Conservation (phyloP, 192 early-diverging fungal species). For the Podila horticola region DNA sequence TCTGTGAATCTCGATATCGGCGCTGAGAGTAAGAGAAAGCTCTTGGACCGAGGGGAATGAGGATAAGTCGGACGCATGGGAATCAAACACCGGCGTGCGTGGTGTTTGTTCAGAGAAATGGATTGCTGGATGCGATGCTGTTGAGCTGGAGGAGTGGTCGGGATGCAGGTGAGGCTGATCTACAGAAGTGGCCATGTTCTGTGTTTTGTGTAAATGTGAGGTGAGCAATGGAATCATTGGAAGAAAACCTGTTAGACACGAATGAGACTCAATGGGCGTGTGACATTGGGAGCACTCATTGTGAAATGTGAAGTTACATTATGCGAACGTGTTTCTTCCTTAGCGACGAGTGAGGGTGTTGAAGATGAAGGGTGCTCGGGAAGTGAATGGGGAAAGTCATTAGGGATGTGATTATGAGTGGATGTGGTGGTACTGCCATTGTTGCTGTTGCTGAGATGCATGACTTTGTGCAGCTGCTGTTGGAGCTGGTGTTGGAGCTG, state of each 20-base stretch:
- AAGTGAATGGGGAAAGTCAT: background rate
- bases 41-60: constrained; percentile 37
- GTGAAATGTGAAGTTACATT: background rate
- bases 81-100: background rate
- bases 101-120: background rate
- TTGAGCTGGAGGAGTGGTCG: background rate
- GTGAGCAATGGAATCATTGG: constrained; percentile 1
- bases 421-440: background rate
- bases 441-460: constrained; percentile 6
- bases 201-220: background rate
- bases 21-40: constrained; percentile 39
- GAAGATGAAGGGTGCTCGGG: no score
- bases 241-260: no score
- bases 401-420: background rate
- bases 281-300: background rate
- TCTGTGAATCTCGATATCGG: constrained; percentile 39
- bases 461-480: background rate
- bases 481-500: constrained; percentile 1
- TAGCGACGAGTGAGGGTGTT: no score
- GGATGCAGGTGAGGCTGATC: background rate
- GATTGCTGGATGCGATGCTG: background rate
- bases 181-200: background rate
- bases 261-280: no score
- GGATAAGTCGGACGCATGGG: background rate
- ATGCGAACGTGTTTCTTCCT: no score